Base-by-base conservation (phyloP, 192 early-diverging fungal genomes). In the Coemansia sp. region DNA sequence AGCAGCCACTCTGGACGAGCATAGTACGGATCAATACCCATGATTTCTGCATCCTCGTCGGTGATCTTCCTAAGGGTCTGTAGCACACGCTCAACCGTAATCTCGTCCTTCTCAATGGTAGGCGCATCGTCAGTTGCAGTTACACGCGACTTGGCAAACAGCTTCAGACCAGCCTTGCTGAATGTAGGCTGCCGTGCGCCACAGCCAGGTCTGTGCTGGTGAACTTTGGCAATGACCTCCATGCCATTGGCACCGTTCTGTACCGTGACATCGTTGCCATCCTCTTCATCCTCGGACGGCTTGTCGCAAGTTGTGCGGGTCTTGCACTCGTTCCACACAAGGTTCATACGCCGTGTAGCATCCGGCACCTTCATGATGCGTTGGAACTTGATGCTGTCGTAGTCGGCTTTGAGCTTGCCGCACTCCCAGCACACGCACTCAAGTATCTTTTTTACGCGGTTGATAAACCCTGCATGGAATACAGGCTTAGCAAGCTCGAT, bases 1-100 rank as follows among this genome's bases (percentile, higher is more conserved):
- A 98, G 83, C 93, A 99, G 95, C 96, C 96, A 99, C 72, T 97
- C 96, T 10, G 96, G 96, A 14, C 95, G 85, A 14, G 95, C 95
- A 81, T 83, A 98, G 58, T 93, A 84, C 25, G 89, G 85, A 53
- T 88, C 86, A 19, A 99, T 73, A 22, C 95, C 96, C 87, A 99
- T 90, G 58, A 81, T 81, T 48, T 80, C 59, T 27, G 88, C 85
- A 60, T 98, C 96, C 67, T 89, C 84, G 62, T 95, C 90, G 11
- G 84, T 80, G 56, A 99, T 97, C 53, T 83, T 85, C 67, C 87
- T 87, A 52, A 99, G 83, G 14, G 98, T 88, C 64, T 87, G 85
- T 15, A 90, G 73, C 40, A 91, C 93, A 48, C 87, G 85, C 50
- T 84, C 80, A 12, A 92, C 87, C 19, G 87, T 84, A 34, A 97